Conservation (phyloP, 2,329 filamentous ascomycete genomes). For the Ambrosiella xylebori region DNA sequence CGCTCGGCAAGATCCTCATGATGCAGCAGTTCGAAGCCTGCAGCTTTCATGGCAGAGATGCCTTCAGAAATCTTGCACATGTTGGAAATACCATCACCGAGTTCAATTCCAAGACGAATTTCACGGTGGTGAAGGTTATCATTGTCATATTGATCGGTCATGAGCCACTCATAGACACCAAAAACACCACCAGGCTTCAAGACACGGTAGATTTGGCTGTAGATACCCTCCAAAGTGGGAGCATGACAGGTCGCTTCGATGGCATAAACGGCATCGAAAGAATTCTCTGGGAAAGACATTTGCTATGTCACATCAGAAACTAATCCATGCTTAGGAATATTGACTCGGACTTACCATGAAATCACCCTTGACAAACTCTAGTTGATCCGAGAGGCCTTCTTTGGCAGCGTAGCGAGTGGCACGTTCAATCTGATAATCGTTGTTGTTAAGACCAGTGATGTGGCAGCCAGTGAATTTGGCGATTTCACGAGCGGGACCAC, state of each 20-base stretch:
- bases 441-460: constrained; percentile 91
- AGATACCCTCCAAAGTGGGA: constrained; percentile 76
- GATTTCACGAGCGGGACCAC: constrained; percentile 87
- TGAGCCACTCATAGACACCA: constrained; percentile 97
- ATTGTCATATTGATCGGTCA: constrained; percentile 92
- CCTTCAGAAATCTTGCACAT: constrained; percentile 82
- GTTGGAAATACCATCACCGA: constrained; percentile 91
- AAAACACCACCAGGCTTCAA: constrained; percentile 92
- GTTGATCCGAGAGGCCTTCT: constrained; percentile 62
- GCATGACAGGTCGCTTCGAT: constrained; percentile 97
- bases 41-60: constrained; percentile 64
- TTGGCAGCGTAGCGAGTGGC: constrained; percentile 71
- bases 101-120: constrained; percentile 87
- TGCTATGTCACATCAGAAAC: constrained; percentile 35
- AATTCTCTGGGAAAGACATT: constrained; percentile 86
- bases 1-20: constrained; percentile 75
- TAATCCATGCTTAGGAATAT: neutral
- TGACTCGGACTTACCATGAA: constrained; percentile 51
- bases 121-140: constrained; percentile 70
- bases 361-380: constrained; percentile 82
- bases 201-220: constrained; percentile 85
- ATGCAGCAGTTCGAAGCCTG: constrained; percentile 69
- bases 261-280: constrained; percentile 87
- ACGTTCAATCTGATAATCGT: constrained; percentile 95
- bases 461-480: constrained; percentile 87